Evolutionary conservation across 2,329 filamentous ascomycete species (phyloP).

Genomic region (Paraphaeosphaeria sporulosa): DNA sequence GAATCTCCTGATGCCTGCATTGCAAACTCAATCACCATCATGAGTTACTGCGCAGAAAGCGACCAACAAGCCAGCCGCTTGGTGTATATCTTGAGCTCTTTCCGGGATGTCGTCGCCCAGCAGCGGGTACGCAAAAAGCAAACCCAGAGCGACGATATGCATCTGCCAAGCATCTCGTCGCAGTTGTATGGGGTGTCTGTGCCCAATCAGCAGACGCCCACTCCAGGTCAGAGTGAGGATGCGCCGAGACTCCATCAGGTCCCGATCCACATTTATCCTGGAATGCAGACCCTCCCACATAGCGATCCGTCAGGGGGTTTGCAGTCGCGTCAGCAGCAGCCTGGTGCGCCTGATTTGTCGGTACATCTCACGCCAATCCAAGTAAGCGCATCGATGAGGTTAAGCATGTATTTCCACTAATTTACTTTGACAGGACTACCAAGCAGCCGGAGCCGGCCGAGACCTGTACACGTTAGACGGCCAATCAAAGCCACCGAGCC

Average conservation of each 20-base stretch:
- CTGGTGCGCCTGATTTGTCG: conserved; percentile 32
- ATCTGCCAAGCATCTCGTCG: conserved; percentile 43
- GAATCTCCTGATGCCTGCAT: conserved; percentile 47
- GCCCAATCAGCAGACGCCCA: conserved; percentile 16
- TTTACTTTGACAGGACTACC: conserved; percentile 24
- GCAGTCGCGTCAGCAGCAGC: conserved; percentile 17
- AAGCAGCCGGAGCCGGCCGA: conserved; percentile 16
- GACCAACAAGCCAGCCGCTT: conserved; percentile 51
- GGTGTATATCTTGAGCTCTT: conserved; percentile 48
- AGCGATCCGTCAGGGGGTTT: conserved; percentile 22
- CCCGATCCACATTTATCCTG: conserved; percentile 47
- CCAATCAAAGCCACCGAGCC: conserved; percentile 31
- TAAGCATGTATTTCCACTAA: not conserved
- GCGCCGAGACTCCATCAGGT: conserved; percentile 42
- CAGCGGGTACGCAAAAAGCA: conserved; percentile 40
- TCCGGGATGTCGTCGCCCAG: conserved; percentile 47
- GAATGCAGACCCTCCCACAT: conserved; percentile 41
- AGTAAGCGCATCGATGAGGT: not conserved
- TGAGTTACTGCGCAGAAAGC: conserved; percentile 51
- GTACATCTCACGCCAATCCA: conserved; percentile 39
- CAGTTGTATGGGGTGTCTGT: conserved; percentile 40
- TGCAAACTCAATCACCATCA: conserved; percentile 48
- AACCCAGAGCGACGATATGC: conserved; percentile 29
- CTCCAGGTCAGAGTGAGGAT: conserved; percentile 18
- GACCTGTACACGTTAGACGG: conserved; percentile 14